These are phyloP conservation scores for Xylariaceae sp. DNA, from an alignment of 2,329 filamentous ascomycete species.

Conservation along the genomic window DNA sequence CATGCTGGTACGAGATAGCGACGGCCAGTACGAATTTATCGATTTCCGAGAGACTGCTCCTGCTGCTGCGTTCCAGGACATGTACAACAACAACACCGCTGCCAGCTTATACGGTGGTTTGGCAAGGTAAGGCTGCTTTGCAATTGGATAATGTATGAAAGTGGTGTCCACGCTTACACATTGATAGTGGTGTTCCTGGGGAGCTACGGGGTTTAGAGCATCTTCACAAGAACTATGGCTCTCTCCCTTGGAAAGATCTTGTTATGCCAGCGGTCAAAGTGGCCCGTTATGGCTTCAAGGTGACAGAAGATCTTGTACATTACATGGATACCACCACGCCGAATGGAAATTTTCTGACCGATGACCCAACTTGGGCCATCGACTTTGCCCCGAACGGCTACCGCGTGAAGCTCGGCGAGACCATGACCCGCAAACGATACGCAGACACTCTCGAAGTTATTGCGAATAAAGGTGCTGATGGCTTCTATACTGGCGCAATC, in stretches of 20 bases:
- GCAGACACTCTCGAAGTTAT: conserved; percentile 59
- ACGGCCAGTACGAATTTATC: conserved; percentile 80
- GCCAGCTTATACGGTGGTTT: conserved; percentile 72
- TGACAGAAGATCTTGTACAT: conserved; percentile 69
- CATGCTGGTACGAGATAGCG: conserved; percentile 74
- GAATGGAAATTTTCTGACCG: conserved; percentile 66
- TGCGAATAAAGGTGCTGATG: conserved; percentile 44
- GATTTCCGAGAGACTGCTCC: conserved; percentile 88
- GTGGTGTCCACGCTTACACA: conserved; percentile 3
- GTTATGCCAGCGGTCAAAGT: conserved; percentile 73
- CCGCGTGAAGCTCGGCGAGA: conserved; percentile 42
- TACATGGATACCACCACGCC: conserved; percentile 65
- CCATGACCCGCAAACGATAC: conserved; percentile 59
- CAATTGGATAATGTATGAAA: neutral
- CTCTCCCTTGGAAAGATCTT: conserved; percentile 68
- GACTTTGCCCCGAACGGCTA: conserved; percentile 70
- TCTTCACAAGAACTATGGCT: conserved; percentile 71
- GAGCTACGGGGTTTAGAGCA: conserved; percentile 77
- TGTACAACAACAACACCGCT: conserved; percentile 74
- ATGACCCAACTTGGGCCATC: conserved; percentile 77
- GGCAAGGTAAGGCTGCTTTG: conserved; percentile 61
- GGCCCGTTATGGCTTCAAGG: conserved; percentile 73
- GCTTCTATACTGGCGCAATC: conserved; percentile 52
- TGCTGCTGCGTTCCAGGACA: conserved; percentile 76
- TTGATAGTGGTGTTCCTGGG: conserved; percentile 66